phyloP scores from a whole-genome alignment of 768 basidiomycete genomes.

The Lanmaoa rubissima region DNA sequence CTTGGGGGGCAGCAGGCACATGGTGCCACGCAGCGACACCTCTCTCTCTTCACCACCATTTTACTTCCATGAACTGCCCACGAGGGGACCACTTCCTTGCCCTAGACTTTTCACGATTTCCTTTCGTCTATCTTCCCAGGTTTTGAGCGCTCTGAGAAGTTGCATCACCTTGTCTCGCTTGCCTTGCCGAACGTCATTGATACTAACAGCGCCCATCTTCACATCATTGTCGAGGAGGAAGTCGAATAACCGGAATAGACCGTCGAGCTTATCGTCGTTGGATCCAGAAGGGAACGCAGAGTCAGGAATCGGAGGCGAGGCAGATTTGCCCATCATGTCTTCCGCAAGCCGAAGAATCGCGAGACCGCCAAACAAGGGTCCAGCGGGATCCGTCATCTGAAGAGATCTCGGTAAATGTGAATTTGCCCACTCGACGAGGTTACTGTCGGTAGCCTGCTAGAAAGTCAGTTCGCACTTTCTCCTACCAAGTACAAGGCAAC shows the following conservation, averaged over 20 bases:
- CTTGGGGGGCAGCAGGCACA: background rate
- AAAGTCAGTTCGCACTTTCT: background rate
- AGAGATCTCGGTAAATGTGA: slow-evolving; percentile 65
- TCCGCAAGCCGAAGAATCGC: slow-evolving; percentile 85
- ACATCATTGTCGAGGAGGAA: slow-evolving; percentile 90
- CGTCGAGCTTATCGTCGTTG: slow-evolving; percentile 79
- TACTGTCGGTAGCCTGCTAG: slow-evolving; percentile 42
- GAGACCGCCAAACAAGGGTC: slow-evolving; percentile 62
- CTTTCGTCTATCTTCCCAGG: slow-evolving; percentile 76
- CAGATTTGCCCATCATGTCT: slow-evolving; percentile 63
- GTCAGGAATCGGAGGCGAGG: slow-evolving; percentile 72
- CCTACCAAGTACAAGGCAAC: background rate
- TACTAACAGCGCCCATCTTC: slow-evolving; percentile 87
- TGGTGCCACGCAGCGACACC: background rate
- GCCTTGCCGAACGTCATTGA: slow-evolving; percentile 87
- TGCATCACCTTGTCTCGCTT: slow-evolving; percentile 80
- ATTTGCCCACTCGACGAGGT: slow-evolving; percentile 89
- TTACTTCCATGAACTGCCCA: no score
- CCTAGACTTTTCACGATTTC: slow-evolving; percentile 55
- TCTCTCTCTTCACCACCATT: background rate
- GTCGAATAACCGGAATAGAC: slow-evolving; percentile 87
- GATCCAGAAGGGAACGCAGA: slow-evolving; percentile 69
- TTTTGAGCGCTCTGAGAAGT: slow-evolving; percentile 70
- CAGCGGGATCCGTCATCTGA: slow-evolving; percentile 48
- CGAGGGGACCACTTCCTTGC: slow-evolving; percentile 23